phyloP scores from a whole-genome alignment of 768 basidiomycete genomes.

The Leccinum disarticulatum region DNA sequence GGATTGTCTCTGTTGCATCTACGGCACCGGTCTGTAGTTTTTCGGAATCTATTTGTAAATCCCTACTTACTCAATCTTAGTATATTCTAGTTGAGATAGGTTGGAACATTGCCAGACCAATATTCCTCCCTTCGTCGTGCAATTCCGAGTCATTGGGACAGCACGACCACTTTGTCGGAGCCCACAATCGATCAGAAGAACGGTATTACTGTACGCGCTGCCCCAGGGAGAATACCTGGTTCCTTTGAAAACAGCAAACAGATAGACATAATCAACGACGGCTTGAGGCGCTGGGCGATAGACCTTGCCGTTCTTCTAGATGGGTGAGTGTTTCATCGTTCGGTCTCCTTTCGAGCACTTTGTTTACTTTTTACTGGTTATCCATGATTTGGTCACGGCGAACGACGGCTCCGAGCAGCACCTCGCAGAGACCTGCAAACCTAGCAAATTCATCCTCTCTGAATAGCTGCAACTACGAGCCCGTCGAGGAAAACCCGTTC shows the following conservation, averaged over 20 bases:
- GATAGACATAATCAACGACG: background rate
- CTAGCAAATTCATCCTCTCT: constrained; percentile 10
- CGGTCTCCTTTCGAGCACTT: background rate
- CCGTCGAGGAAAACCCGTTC: constrained; percentile 18
- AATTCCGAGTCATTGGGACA: no score
- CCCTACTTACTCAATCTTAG: no score
- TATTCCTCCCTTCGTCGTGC: no score
- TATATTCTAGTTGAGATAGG: no score
- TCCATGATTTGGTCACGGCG: constrained; percentile 1
- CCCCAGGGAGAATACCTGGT: background rate
- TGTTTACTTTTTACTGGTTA: background rate
- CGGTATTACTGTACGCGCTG: background rate
- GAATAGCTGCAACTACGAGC: background rate
- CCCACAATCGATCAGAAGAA: no score
- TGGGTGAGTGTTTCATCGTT: constrained; percentile 15
- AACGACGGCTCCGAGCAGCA: constrained; percentile 5
- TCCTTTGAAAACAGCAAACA: constrained; percentile 9
- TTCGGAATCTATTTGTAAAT: no score
- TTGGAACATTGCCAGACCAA: no score
- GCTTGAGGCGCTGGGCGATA: constrained; percentile 9
- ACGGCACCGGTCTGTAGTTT: no score
- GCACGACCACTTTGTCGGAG: no score
- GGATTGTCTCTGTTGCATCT: no score
- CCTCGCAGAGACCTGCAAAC: background rate
- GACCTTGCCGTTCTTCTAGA: background rate